Percentiles rank a stretch among this genome's conserved stretches.
Evolutionary conservation across 1,284 basidiomycete genomes (phyloP).

Genomic region (Microbotryum scabiosae): DNA sequence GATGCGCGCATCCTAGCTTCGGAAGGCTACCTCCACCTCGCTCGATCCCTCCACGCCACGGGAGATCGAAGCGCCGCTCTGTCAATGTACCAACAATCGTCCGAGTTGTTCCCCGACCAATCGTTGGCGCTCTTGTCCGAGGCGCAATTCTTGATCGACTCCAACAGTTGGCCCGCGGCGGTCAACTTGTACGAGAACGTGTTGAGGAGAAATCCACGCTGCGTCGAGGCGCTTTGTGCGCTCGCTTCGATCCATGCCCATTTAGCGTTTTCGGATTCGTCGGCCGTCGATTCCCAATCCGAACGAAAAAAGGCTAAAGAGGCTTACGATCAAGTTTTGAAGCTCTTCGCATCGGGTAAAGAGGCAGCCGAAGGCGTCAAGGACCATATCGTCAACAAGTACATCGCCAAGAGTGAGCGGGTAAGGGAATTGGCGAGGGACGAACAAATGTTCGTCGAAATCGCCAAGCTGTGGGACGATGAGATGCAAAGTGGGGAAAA

Average conservation of each 20-base stretch:
- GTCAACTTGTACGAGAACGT: constrained; percentile 80
- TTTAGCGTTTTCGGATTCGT: constrained; percentile 36
- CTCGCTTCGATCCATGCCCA: constrained; percentile 76
- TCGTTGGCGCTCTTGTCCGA: constrained; percentile 69
- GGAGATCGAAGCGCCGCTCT: constrained; percentile 45
- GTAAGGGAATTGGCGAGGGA: constrained; percentile 54
- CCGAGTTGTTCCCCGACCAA: constrained; percentile 63
- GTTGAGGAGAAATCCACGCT: constrained; percentile 42
- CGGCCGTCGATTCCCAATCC: constrained; percentile 51
- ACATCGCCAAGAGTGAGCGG: constrained; percentile 22
- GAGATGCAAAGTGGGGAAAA: constrained; percentile 57
- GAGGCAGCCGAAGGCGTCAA: constrained; percentile 21
- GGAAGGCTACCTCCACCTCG: constrained; percentile 69
- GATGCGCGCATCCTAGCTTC: constrained; percentile 69
- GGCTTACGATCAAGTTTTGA: constrained; percentile 66
- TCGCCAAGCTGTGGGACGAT: constrained; percentile 75
- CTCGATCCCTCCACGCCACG: constrained; percentile 64
- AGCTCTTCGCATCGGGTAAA: constrained; percentile 50
- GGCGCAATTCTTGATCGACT: constrained; percentile 49
- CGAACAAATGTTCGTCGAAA: constrained; percentile 72
- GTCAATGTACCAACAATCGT: constrained; percentile 64
- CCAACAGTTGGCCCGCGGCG: constrained; percentile 48
- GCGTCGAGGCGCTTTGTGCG: constrained; percentile 71
- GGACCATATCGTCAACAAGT: not conserved
- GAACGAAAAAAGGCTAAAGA: constrained; percentile 68